Base-by-base conservation (phyloP, 2,329 filamentous ascomycete species). In the Colletotrichum paranaense region DNA sequence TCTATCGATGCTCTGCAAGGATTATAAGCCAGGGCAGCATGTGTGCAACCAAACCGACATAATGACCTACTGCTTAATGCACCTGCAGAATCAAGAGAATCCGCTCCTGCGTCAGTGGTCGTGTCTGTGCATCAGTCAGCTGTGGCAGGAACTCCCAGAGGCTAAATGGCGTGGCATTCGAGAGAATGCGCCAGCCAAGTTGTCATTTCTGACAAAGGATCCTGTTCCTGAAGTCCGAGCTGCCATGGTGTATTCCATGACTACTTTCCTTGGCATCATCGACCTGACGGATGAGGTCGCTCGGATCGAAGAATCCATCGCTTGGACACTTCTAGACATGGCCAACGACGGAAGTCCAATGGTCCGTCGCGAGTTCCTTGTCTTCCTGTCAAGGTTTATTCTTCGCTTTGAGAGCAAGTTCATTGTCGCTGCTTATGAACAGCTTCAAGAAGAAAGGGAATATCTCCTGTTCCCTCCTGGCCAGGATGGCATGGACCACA, bases 161-260 rank as follows among this genome's bases (percentile, higher is more conserved):
- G 96, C 95, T 1, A 98, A 98, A 81, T 98, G 96, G 94, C 91
- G 94, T 77, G 97, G 95, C n/a, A 97, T 98, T 74, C 89, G 94
- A 59, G 95, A 95, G 79, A 92, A 93, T 76, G 97, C 95, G 1
- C 95, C 95, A 68, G 88, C 92, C 63, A 93, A 95, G 78, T 88
- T 99, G 3, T 94, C 94, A 62, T 91, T 92, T 73, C 88, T 98
- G 46, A 92, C 93, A 67, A 92, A 94, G 69, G 97, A 99, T 78
- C 92, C 92, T 4, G 95, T 95, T 59, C 95, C 95, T 38, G 97
- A 99, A 84, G 97, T 99, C 28, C 91, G 97, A 76, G 94, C 96
- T 2, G 94, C 97, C 11, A 97, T 98, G 91, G 87, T 98, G 32
- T 94, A 98, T 81, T 96, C 97, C 35, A 90, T 98, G 85, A 97